Conservation (phyloP, 352 stramenopile species). For the Globisporangium takayamanum region DNA sequence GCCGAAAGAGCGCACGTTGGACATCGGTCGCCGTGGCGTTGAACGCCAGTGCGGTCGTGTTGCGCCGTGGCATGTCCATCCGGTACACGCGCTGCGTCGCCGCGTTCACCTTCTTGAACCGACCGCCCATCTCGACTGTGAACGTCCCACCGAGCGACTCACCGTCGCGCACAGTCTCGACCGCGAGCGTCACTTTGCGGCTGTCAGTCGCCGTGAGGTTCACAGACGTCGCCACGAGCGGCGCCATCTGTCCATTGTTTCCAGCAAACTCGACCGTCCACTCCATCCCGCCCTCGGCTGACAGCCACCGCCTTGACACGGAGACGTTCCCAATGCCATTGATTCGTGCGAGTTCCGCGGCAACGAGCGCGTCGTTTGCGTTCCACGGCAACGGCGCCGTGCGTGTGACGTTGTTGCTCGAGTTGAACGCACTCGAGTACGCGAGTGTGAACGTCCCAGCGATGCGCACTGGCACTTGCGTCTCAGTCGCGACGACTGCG, state of each 20-base stretch:
- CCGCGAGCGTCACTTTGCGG: constrained; percentile 23
- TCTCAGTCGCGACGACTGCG: constrained; percentile 17
- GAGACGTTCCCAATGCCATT: constrained; percentile 48
- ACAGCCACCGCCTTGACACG: constrained; percentile 26
- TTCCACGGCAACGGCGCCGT: constrained; percentile 49
- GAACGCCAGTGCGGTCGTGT: constrained; percentile 37
- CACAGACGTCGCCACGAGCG: constrained; percentile 27
- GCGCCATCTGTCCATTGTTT: constrained; percentile 52
- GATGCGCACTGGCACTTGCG: constrained; percentile 34
- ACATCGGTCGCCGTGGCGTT: constrained; percentile 27
- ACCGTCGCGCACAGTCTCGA: constrained; percentile 35
- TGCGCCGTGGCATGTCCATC: constrained; percentile 27
- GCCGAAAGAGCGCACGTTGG: constrained; percentile 23
- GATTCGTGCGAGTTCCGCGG: constrained; percentile 28
- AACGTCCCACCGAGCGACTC: constrained; percentile 46
- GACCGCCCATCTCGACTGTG: constrained; percentile 43
- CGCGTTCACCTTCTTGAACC: constrained; percentile 44
- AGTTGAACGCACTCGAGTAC: constrained; percentile 42
- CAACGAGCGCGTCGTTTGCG: constrained; percentile 22
- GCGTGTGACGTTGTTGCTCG: constrained; percentile 18
- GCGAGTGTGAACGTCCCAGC: constrained; percentile 38
- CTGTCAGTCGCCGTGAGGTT: constrained; percentile 43
- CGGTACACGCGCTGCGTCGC: constrained; percentile 38
- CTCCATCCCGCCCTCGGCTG: constrained; percentile 49
- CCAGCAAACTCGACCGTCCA: constrained; percentile 59